Base-by-base conservation (phyloP, 306 rosid species). In the Acmispon strigosus region DNA sequence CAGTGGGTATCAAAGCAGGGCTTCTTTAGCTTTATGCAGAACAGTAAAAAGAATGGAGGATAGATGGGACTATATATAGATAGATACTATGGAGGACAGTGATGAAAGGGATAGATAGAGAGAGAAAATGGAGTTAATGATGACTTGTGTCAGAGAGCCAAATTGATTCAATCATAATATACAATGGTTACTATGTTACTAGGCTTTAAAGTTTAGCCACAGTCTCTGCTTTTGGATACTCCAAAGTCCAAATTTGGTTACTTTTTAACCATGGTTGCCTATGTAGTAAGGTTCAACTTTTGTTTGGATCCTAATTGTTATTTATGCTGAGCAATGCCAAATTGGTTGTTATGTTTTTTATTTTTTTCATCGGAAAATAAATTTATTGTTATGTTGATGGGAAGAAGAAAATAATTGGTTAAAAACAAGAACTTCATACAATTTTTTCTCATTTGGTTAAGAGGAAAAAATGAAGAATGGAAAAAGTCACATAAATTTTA, bases 91-190 rank as follows among this genome's bases (percentile, higher is more conserved):
- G 53, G 63, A 71, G 43, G 8, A 76, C 8, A 60, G 69, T 39
- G 3, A 1, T 20, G 73, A 71, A 36, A 78, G 68, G 53, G 80
- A 71, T 10, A 58, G 74, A 49, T 39, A 52, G 17, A 80, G 36
- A 79, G 29, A 60, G 32, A 51, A 44, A 54, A 66, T 73, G 81
- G 92, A 82, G 84, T 44, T 85, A 92, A 90, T 85, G 86, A 90
- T 88, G 87, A 83, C 84, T 50, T 55, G 72, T 82, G 89, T 73
- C 90, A 88, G 89, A 76, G 66, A 17, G 51, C 55, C 79, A 78
- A 64, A 78, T 80, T 88, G 90, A 83, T 84, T 82, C 80, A 81
- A 88, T 83, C 74, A 88, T 88, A 80, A 65, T 74, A 47, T 16
- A 19, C 69, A 68, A 80, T 78, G 86, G 82, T 32, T 32, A 32